A percentile compares a stretch with the other conserved stretches of the same genome.
Evolutionary conservation across 2,329 filamentous ascomycete species (phyloP).

Genomic region (Colletotrichum abscissum): DNA sequence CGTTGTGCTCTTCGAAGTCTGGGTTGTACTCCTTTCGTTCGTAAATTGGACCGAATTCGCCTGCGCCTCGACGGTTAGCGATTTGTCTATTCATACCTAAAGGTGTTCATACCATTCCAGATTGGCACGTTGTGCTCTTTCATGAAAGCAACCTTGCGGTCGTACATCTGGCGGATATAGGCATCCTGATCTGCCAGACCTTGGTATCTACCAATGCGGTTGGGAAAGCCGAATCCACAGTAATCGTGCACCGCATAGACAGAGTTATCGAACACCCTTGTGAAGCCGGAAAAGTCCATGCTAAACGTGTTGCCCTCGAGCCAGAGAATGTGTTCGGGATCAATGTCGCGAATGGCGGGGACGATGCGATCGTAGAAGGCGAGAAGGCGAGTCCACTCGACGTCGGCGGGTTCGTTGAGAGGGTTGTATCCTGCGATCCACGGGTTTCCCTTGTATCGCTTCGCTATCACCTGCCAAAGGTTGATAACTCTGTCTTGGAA

Average conservation of each 20-base stretch:
- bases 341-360: constrained; percentile 46
- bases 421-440: constrained; percentile 54
- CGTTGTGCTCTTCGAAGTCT: constrained; percentile 52
- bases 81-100: constrained; percentile 32
- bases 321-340: constrained; percentile 57
- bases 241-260: constrained; percentile 64
- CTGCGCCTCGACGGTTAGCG: constrained; percentile 33
- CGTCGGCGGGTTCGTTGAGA: constrained; percentile 38
- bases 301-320: constrained; percentile 56
- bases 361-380: constrained; percentile 51
- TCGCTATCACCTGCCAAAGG: constrained; percentile 55
- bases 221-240: constrained; percentile 55
- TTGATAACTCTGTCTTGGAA: constrained; percentile 57
- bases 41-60: constrained; percentile 52
- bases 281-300: constrained; percentile 51
- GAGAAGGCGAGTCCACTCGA: constrained; percentile 45
- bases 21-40: constrained; percentile 40
- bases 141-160: constrained; percentile 53
- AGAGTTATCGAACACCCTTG: constrained; percentile 45
- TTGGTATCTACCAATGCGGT: constrained; percentile 41
- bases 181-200: constrained; percentile 52
- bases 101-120: constrained; percentile 57
- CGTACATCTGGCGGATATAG: constrained; percentile 46
- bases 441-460: constrained; percentile 54
- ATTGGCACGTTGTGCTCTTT: constrained; percentile 48